Evolutionary conservation across 192 early-diverging fungal genomes (phyloP).

Genomic region (Backusella liffmaniae): DNA sequence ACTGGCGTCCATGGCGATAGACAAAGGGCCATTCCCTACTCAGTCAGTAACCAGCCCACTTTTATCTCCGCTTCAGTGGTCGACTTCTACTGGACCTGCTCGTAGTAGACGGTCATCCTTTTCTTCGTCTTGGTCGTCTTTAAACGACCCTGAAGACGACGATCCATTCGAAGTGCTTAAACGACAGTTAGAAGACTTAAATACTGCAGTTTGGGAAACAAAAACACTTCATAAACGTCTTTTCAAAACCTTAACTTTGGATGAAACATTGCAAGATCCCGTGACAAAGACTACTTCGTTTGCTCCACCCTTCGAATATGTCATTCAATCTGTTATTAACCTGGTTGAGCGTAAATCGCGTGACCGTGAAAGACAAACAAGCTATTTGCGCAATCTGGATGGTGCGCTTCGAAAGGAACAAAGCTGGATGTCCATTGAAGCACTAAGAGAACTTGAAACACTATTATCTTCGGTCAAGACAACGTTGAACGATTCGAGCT

Average conservation of each 20-base stretch:
- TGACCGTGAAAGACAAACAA: constrained; percentile 38
- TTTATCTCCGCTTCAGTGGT: constrained; percentile 33
- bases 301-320: constrained; percentile 35
- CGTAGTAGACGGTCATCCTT: constrained; percentile 37
- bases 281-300: not conserved
- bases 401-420: constrained; percentile 28
- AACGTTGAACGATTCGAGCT: constrained; percentile 23
- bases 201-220: constrained; percentile 40
- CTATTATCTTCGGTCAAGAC: constrained; percentile 19
- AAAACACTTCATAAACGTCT: constrained; percentile 43
- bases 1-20: not conserved
- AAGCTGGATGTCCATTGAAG: constrained; percentile 22
- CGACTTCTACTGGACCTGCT: not conserved
- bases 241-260: constrained; percentile 31
- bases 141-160: constrained; percentile 34
- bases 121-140: constrained; percentile 32
- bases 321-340: constrained; percentile 33
- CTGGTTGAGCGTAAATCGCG: constrained; percentile 30
- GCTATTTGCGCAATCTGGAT: constrained; percentile 29
- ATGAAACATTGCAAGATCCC: constrained; percentile 29
- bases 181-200: constrained; percentile 37
- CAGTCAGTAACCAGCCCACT: constrained; percentile 17
- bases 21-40: not conserved
- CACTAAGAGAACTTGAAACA: constrained; percentile 25
- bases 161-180: constrained; percentile 41